Evolutionary conservation across 2,329 filamentous ascomycete species (phyloP), one percentile per base, ranked within the genome.

Genomic region (Pezicula rhizophila): DNA sequence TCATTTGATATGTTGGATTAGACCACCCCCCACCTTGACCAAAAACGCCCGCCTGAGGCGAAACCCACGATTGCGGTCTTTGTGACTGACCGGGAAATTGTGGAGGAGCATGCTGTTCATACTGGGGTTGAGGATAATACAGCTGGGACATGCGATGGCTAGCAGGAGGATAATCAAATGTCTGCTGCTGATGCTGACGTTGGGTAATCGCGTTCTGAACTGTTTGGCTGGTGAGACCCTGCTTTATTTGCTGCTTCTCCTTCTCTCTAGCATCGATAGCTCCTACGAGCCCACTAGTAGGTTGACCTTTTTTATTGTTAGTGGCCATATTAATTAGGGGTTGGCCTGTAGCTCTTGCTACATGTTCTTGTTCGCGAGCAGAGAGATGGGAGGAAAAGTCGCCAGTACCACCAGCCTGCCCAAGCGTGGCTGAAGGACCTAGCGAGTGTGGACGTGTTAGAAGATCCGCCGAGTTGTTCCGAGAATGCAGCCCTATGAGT

Each of bases 331-430:
- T 78, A 63, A 95, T 72, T 44, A 95, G 72, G 0, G 90, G 87
- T 0, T 82, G 83, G 1, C 87, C 87, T 0, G 89, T 95, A 57
- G 89, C 75, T 34, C 87, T 81, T 8, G 90, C 87, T n/a, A 95
- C 78, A 57, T 95, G 85, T 67, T 95, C 89, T 64, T 95, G 90
- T 66, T 96, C 90, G 14, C 86, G 81, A 15, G 90, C 90, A 17
- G 87, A 90, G n/a, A 96, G 74, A 49, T 84, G 79, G 0, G 71
- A 68, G 8, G 78, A 74, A 20, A 77, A 68, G 55, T 80, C 75
- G 43, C 72, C 71, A 49, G 48, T 53, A 6, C 57, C 57, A 20
- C 52, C 54, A 17, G 58, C 28, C 28, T 31, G 53, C 8, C 53
- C 56, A n/a, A 64, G 52, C 34, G 52, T 42, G 31, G 67, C 65